Evolutionary conservation across 768 basidiomycete genomes (phyloP).

Genomic region (Tylopilus subfusipes): DNA sequence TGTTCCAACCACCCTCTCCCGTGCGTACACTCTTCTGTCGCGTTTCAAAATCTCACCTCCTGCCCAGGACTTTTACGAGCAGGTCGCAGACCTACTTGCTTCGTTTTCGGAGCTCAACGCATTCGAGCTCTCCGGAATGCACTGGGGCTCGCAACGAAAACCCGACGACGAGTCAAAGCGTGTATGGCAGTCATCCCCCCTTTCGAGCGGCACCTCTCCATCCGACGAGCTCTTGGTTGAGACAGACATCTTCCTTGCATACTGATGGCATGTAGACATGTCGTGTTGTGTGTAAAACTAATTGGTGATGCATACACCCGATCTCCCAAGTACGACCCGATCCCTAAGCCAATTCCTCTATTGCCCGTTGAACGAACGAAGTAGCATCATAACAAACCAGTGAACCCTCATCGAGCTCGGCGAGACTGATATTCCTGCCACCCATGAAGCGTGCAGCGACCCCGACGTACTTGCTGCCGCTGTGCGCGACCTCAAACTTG

Average conservation of each 20-base stretch:
- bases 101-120: slow-evolving; percentile 57
- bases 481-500: slow-evolving; percentile 52
- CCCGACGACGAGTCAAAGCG: slow-evolving; percentile 42
- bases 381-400: slow-evolving; percentile 45
- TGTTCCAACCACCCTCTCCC: slow-evolving; percentile 46
- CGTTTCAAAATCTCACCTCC: slow-evolving; percentile 4
- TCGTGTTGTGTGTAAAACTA: slow-evolving; percentile 7
- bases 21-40: slow-evolving; percentile 28
- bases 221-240: slow-evolving; percentile 32
- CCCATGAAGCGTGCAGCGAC: slow-evolving; percentile 63
- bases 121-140: slow-evolving; percentile 75
- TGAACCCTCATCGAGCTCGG: slow-evolving; percentile 36
- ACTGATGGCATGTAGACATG: slow-evolving; percentile 24
- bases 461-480: slow-evolving; percentile 56
- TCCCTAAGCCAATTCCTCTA: slow-evolving; percentile 37
- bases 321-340: slow-evolving; percentile 14
- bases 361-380: slow-evolving; percentile 45
- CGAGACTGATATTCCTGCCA: slow-evolving; percentile 33
- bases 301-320: slow-evolving; percentile 11
- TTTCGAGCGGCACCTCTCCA: slow-evolving; percentile 31
- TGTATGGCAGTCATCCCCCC: slow-evolving; percentile 53
- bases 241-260: slow-evolving; percentile 29
- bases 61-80: slow-evolving; percentile 56
- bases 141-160: slow-evolving; percentile 59
- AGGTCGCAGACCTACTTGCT: slow-evolving; percentile 55